A percentile compares a stretch with the other conserved stretches of the same genome.
Evolutionary conservation across 192 early-diverging fungal species (phyloP).

Genomic region (Coemansia sp.): DNA sequence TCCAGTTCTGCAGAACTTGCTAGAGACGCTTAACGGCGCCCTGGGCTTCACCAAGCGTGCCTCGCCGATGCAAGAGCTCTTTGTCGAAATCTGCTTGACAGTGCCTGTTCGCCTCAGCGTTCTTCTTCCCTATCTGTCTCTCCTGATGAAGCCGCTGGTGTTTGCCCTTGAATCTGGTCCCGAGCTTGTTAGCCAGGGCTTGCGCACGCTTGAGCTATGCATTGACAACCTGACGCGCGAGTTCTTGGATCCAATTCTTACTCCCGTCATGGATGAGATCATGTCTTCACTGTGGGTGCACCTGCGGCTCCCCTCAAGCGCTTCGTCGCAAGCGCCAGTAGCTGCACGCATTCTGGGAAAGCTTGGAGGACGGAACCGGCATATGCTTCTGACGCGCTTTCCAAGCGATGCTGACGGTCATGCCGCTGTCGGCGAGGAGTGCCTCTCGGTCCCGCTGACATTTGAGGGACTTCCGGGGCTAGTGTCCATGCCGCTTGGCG

Average conservation of each 20-base stretch:
- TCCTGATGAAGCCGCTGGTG: conserved; percentile 95
- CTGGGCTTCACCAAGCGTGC: conserved; percentile 75
- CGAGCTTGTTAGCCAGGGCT: conserved; percentile 92
- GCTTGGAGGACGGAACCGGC: conserved; percentile 94
- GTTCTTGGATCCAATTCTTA: conserved; percentile 94
- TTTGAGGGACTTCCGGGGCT: conserved; percentile 38
- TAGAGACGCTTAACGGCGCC: conserved; percentile 85
- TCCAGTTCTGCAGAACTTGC: conserved; percentile 84
- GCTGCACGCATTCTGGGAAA: conserved; percentile 94
- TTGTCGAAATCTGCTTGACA: conserved; percentile 95
- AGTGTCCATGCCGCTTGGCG: conserved; percentile 32
- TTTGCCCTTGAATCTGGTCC: conserved; percentile 86
- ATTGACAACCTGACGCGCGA: conserved; percentile 97
- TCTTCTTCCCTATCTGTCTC: conserved; percentile 86
- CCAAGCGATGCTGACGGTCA: conserved; percentile 6
- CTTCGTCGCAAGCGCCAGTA: conserved; percentile 73
- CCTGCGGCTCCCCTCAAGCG: conserved; percentile 83
- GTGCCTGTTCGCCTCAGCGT: conserved; percentile 95
- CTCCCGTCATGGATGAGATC: conserved; percentile 88
- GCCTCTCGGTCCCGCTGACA: conserved; percentile 20
- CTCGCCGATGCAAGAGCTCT: conserved; percentile 87
- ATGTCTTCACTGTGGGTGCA: conserved; percentile 95
- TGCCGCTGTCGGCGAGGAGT: background rate
- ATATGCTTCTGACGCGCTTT: conserved; percentile 63
- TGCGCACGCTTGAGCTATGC: conserved; percentile 95